Evolutionary conservation across 805 yeast genomes (phyloP), one percentile per base, ranked within the genome.

Genomic region (Pichia pseudocactophila): DNA sequence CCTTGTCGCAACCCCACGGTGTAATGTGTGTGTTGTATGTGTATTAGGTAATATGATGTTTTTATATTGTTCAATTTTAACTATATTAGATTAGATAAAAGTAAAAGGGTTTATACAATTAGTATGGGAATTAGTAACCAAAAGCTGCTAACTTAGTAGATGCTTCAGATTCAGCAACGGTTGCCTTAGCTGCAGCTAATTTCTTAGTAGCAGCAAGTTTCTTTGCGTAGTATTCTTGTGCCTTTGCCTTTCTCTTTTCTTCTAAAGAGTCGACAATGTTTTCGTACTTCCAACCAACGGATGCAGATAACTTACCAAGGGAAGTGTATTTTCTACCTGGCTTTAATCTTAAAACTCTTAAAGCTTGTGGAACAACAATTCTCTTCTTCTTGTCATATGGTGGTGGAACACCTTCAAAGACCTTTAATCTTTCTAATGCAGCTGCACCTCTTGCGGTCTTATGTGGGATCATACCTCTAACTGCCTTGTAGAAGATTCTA

Each of bases 381-480:
- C 96, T 87, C 95, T 90, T 90, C 87, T 88, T 86, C 78, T 82
- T 87, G 92, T 92, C 98, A 75, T 84, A 92, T 76, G 98, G 97
- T 52, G 97, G 88, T 73, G 99, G 99, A 55, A 92, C 80, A 83
- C 99, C 99, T 78, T 92, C 98, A 66, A 86, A 92, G 62, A 90
- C 97, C 90, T 92, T 87, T 65, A 92, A 85, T 78, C 97, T 89
- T 79, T 89, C 97, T 68, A 92, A 74, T 64, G 99, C 99, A 69
- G 97, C 97, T 79, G 86, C 84, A 75, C 99, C 99, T 76, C 97
- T 92, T 63, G 97, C 92, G 61, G 98, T 92, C 88, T 92, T 92
- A 89, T 92, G 97, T 70, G 96, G 77, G 65, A 92, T 76, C 99
- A 92, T 92, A 77, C 99, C 99, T 71, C 96, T 85, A 70, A 92